These are phyloP conservation scores for Geranium rotundifolium DNA, from an alignment of 345 rosid species.

Conservation along the genomic window DNA sequence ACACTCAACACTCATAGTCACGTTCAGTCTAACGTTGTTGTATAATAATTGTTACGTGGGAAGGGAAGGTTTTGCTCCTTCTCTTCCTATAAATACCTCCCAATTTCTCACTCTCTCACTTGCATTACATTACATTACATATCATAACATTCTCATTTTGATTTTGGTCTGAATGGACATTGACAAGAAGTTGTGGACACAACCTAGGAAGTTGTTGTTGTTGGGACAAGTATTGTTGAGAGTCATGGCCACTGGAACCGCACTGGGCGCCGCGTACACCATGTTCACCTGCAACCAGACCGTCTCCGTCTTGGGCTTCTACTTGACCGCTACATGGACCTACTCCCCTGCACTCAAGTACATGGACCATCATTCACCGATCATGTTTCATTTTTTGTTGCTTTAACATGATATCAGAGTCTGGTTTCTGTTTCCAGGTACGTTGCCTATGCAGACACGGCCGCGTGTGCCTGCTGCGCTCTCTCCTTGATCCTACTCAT, in stretches of 20 bases:
- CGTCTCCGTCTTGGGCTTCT: neutral
- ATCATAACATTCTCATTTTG: too few relatives aligned
- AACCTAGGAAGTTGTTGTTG: neutral
- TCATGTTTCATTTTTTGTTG: too few relatives aligned
- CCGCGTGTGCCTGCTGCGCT: slow-evolving; percentile 18
- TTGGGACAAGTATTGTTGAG: neutral
- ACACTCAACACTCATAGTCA: too few relatives aligned
- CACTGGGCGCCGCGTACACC: neutral
- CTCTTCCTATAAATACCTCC: too few relatives aligned
- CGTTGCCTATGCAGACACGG: slow-evolving; percentile 19
- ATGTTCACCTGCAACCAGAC: neutral
- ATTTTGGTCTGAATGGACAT: neutral
- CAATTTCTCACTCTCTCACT: too few relatives aligned
- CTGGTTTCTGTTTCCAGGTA: slow-evolving; percentile 26
- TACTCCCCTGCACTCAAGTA: neutral
- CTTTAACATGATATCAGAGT: too few relatives aligned
- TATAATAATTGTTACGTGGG: too few relatives aligned
- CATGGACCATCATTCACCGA: too few relatives aligned
- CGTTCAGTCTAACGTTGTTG: too few relatives aligned
- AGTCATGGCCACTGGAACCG: neutral
- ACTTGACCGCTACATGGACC: neutral
- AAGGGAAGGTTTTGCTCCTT: too few relatives aligned
- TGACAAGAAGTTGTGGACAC: neutral
- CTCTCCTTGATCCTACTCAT: slow-evolving; percentile 25
- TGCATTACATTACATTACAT: too few relatives aligned